Evolutionary conservation across 169 alveolate species (phyloP), one percentile per base, ranked within the genome.

Genomic region (Cystoisospora suis): DNA sequence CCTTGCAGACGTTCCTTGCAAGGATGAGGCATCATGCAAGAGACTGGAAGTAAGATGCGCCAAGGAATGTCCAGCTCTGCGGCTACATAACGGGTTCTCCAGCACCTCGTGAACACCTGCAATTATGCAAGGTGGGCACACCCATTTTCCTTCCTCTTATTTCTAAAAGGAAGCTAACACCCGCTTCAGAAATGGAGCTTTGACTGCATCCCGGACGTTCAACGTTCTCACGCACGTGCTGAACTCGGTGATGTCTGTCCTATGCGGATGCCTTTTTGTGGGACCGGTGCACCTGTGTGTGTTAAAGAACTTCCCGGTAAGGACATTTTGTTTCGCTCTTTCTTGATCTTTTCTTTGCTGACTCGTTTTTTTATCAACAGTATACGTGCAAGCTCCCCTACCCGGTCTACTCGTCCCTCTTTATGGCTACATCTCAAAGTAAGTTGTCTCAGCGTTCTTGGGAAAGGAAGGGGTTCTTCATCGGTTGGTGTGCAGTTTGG

Each of bases 311-410:
- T 96, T 96, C 81, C 98, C 98, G 56, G 97, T 95, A 88, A 89
- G 90, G 36, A 36, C 20, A 1, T 0, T 38, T 6, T 34, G 83
- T 12, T 2, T 0, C 32, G 12, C 56, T 3, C 75, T 81, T 5
- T 5, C 36, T 34, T 29, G 29, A 81, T 1, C 4, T 17, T 36
- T n/a, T 2, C 3, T 47, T 75, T 45, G 9, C 53, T 20, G 85
- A 45, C 27, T 32, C 34, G 15, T 32, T 34, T 5, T 0, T 44
- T 36, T 20, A 3, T 20, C 47, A 45, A 42, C 61, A 95, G 97
- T 96, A 96, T 90, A 96, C 98, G 49, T 96, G 98, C 95, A 95
- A 95, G 61, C 92, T 96, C 45, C 98, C 98, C 12, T 96, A 89
- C 90, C 98, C 98, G 40, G 97, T 95, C 47, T 96, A 95, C 94